Base-by-base conservation (phyloP, 2,329 filamentous ascomycete species). In the Xylariaceae sp. region DNA sequence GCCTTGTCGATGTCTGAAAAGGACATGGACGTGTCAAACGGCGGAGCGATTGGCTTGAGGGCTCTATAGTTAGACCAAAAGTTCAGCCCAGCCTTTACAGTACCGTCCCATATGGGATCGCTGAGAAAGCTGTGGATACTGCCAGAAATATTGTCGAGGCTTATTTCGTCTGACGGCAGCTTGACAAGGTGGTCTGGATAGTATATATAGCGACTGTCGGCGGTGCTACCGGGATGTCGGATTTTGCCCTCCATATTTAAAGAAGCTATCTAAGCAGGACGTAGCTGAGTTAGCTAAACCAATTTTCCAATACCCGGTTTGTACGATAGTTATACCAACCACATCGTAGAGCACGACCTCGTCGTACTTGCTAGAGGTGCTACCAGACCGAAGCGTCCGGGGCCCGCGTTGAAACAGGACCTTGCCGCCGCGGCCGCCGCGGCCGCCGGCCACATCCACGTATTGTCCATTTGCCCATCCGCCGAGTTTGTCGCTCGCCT, bases 401-500 rank as follows among this genome's bases (percentile, higher is more conserved):
- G 95, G 90, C 0, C 93, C 95, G 63, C 85, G 83, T 76, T 99
- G 93, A 67, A 98, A 91, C 23, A 90, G 74, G 32, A 96, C 82
- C 2, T 68, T 72, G 14, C 73, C 76, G 47, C 80, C 74, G 20
- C 68, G 72, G 14, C 73, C 76, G 47, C 80, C 74, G 20, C 81
- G 79, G 16, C 85, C 89, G 40, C 81, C 79, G 3, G 75, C 71
- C 14, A 89, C 82, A 1, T 83, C 72, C 12, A 89, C 79, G 48
- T 75, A 76, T 62, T 87, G 81, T 1, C 89, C 91, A 60, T 86
- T 77, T 41, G 98, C 79, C 93, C 93, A 98, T 44, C 95, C 95
- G 43, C 95, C 95, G 0, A 93, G 72, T 19, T 85, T 80, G 20
- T 82, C 71, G 23, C 79, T 82, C 19, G 82, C 82, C 72, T 99